Base-by-base conservation (phyloP, 768 basidiomycete species). In the Clitopilus hobsonii region DNA sequence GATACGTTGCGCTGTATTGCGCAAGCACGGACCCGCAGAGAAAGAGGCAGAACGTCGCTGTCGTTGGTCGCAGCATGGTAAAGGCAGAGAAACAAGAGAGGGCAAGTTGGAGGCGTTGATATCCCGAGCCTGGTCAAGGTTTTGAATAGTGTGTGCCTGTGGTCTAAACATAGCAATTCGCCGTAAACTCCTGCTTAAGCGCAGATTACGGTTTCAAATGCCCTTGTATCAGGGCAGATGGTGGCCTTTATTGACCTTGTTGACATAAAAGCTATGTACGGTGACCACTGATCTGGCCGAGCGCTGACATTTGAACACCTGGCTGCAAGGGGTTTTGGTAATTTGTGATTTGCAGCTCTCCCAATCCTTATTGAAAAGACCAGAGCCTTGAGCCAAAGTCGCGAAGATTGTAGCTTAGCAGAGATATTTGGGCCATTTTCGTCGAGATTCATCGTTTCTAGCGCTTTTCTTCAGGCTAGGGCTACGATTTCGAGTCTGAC, bases 1-100 rank as follows among this genome's bases (percentile, higher is more conserved):
- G 71, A 58, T 77, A 82, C 25, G 77, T 74, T 29, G 79, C 75
- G 56, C 69, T 70, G 66, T 82, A 73, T 51, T 69, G 69, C 0
- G 62, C 65, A 22, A 4, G 8, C 10, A 32, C 26, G 18, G 0
- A 20, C n/a, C 41, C 41, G 22, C 18, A 20, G 41, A 45, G 14
- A 45, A 10, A 45, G 16, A 45, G 41, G 22, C 10, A 45, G 5
- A 45, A 20, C n/a, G 41, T 18, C n/a, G n/a, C n/a, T n/a, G n/a
- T n/a, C n/a, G n/a, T n/a, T n/a, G n/a, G n/a, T n/a, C n/a, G n/a
- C n/a, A n/a, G n/a, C 18, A 45, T 45, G n/a, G 22, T 45, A 11
- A 16, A 18, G 41, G 41, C 10, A 45, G 41, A 45, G n/a, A n/a
- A n/a, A n/a, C n/a, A 2, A 45, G 22, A 16, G 22, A 20, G 18